Evolutionary conservation across 2,329 filamentous ascomycete genomes (phyloP).

Genomic region (Neopestalotiopsis sp.): DNA sequence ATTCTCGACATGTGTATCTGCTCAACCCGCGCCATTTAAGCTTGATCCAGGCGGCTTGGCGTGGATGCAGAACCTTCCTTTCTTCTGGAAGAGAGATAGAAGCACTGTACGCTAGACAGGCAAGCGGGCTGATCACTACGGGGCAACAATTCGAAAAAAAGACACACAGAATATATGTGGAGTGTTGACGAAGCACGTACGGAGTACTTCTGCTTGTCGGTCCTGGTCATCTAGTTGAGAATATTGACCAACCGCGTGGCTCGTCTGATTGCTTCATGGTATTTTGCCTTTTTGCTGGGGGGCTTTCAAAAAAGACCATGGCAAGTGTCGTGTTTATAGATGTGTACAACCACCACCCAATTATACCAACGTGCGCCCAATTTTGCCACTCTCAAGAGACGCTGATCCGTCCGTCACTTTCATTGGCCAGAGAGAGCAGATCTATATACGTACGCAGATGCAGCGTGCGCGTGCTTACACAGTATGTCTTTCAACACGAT

Average conservation of each 20-base stretch:
- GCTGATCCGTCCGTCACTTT: not conserved
- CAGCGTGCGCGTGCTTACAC: not conserved
- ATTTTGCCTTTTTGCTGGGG: not conserved
- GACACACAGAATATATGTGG: no score
- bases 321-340: not conserved
- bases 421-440: not conserved
- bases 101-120: not conserved
- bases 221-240: not conserved
- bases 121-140: not conserved
- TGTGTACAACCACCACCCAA: not conserved
- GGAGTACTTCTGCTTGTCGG: no score
- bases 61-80: not conserved
- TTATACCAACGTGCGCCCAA: not conserved
- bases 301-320: not conserved
- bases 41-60: not conserved
- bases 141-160: no score
- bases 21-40: not conserved
- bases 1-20: not conserved
- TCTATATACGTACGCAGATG: not conserved
- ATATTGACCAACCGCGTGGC: not conserved
- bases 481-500: not conserved
- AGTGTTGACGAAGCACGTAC: no score
- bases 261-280: not conserved
- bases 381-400: not conserved
- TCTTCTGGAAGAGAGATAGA: not conserved